Evolutionary conservation across 352 stramenopile species (phyloP), one percentile per base, ranked within the genome.

Genomic region (Aphanomyces cochlioides): DNA sequence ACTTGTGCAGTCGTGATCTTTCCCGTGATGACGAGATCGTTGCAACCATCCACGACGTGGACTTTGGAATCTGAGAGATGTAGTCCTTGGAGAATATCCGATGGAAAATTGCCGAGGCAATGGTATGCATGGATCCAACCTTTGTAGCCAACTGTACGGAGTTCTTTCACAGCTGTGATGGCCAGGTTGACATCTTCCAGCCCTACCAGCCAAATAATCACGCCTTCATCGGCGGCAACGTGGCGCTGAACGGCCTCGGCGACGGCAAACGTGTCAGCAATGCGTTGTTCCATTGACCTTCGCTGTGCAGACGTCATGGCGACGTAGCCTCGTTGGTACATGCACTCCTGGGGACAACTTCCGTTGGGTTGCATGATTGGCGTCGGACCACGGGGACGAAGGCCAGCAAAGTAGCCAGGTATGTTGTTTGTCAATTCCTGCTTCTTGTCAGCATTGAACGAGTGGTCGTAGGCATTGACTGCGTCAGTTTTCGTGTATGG

Each of bases 31-130:
- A 67, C 8, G 15, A 83, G 39, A 65, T 79, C 77, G 12, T 50
- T 70, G 67, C 77, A 83, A 12, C 75, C 77, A 39, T 83, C 77
- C 8, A 83, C 69, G 17, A 83, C 59, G 38, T 83, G 76, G 17
- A 83, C 38, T 34, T 72, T 66, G 48, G 72, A 59, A 50, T 83
- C 77, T 0, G 64, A 58, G 0, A 36, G 39, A 19, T 75, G 66
- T 19, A 83, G 21, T 28, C 77, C 60, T 8, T 61, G 21, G 12
- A 48, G 77, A 6, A 63, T 75, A 34, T 72, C 19, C 0, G 21
- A 7, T 2, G 72, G 78, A 28, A 83, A 50, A 60, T 83, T 75
- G 41, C 70, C 56, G 1, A 69, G 54, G 45, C 78, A 74, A 40
- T 82, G 75, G 65, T 80, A 82, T 4, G 79, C 56, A 69, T 83